Evolutionary conservation across 1,139 yeast genomes (phyloP), one percentile per base, ranked within the genome.

Genomic region (Petasospora fabianii): DNA sequence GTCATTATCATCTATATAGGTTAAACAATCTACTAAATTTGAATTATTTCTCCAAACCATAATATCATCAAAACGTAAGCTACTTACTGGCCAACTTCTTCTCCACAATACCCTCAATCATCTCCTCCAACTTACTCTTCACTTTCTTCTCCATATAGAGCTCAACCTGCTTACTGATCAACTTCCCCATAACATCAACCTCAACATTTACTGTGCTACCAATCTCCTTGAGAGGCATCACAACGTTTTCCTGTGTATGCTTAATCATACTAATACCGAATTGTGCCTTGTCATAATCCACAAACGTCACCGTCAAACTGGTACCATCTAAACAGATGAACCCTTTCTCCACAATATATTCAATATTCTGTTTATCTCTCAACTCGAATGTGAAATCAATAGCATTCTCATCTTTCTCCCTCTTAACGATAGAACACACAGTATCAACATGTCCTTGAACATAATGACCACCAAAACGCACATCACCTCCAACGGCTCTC

Each of bases 401-500:
- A 3, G 97, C 84, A 61, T 88, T 85, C 3, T 84, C 94, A 55
- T 90, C 97, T 0, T 74, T 64, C 7, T 49, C 63, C 24, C 65
- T 69, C 2, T 63, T 60, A 1, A 73, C 72, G 28, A 94, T 84
- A 24, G 64, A 63, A 5, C 96, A 97, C 22, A 82, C 71, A 0
- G 97, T 86, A 58, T 92, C 98, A 24, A 94, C 90, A 65, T 92
- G 99, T 12, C 98, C 99, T 55, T 92, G 98, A 2, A 92, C 98
- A 46, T 90, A 79, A 62, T 92, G 99, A 1, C 99, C 98, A 20
- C 99, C 98, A 56, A 90, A 77, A 47, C 98, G 71, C 11, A 82
- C 88, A 38, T 85, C 88, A 5, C 72, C 85, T 44, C 76, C 66
- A 24, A 92, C 88, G 0, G 98, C 98, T 46, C 98, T 72, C 62